Base-by-base conservation (phyloP, 306 rosid genomes). In the Sicyos baderoa region DNA sequence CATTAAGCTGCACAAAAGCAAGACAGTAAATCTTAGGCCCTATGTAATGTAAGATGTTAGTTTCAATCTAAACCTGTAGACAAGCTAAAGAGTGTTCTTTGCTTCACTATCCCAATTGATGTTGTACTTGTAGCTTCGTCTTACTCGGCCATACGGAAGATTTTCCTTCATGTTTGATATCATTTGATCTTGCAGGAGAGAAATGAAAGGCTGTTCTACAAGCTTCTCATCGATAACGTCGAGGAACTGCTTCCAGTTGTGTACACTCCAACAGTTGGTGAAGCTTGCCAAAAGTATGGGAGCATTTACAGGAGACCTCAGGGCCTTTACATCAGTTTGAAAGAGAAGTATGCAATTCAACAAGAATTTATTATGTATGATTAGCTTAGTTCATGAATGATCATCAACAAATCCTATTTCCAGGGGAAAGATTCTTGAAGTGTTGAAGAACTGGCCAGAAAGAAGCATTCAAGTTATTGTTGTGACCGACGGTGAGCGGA, bases 281-380 rank as follows among this genome's bases (percentile, higher is more conserved):
- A 93, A 83, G 98, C 98, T 44, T 93, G 98, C 80, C 98, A 93
- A 81, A 89, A 89, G 85, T 93, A 93, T 47, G 98, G 98, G 23
- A 85, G 95, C 87, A 88, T 93, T 72, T 93, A 57, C 71, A 86
- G 89, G 78, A 93, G 89, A 59, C 91, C 98, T 45, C 98, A 93
- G 87, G 98, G 98, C 76, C 83, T 93, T 66, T 93, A 80, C 72
- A 86, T 93, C 80, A 89, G 98, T 75, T 86, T 93, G 86, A 93
- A 85, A 50, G 98, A 93, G 54, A 93, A 93, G 97, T 93, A 84
- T 16, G 79, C 7, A 44, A 59, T 63, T 54, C 57, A 11, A 35
- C 58, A 23, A 17, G 29, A 4, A 19, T 57, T 17, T 17, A 17
- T 22, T 0, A 59, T 16, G 53, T 67, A 50, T 25, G 54, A 58